Evolutionary conservation across 257 asterid genomes (phyloP), one percentile per base, ranked within the genome.

Genomic region (Jaltomata sinuosa): DNA sequence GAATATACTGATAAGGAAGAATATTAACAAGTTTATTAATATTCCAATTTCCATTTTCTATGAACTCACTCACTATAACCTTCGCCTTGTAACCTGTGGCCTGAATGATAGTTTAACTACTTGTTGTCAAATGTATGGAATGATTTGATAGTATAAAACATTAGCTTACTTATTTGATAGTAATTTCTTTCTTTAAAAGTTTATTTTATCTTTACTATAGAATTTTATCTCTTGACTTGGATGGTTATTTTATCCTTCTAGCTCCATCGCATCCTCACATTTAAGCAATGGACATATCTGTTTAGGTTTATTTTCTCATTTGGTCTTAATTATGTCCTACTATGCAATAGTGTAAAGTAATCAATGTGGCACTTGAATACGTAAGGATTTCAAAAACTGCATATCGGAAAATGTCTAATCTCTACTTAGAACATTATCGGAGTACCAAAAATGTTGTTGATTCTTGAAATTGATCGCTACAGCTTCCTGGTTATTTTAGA

Each of bases 211-310:
- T 8, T 54, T 25, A 38, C 8, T 29, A 34, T 71, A 10, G 32
- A 29, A 77, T 67, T 38, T 15, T 50, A 34, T 25, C 3, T 64
- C 25, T 50, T 80, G 85, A 7, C n/a, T 79, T 62, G 25, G 85
- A 92, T 91, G 92, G 92, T 88, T 88, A 88, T 87, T 95, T 93
- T 89, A 83, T 94, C 31, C 91, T 94, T 47, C 94, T 95, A 1
- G 94, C 97, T n/a, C n/a, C 99, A 2, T 87, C 88, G 82, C 99
- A 95, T 57, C 95, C 97, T 76, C 97, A 95, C 86, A 95, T 94
- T 86, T 95, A 95, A 94, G 99, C 90, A 93, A 92, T 80, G 96
- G 97, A 9, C 98, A 94, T 88, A 95, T 95, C 80, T 95, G 98
- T 89, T 87, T 94, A 90, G 98, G 98, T 95, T 29, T 81, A 91